A percentile compares a stretch with the other conserved stretches of the same genome.
Evolutionary conservation across 371 early-diverging fungal species (phyloP).

Genomic region (Lichtheimia ramosa): DNA sequence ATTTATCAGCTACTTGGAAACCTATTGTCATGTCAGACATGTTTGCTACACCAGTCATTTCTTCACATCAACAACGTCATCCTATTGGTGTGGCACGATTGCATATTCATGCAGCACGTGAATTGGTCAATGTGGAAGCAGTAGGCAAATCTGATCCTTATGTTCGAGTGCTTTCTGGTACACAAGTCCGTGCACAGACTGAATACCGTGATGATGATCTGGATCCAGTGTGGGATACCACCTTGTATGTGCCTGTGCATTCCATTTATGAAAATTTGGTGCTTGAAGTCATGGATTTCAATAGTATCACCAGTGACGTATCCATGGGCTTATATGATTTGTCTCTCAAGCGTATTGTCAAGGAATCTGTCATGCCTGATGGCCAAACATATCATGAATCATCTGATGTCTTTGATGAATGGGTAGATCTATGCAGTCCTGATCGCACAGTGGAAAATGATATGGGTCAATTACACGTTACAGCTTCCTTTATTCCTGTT

Average conservation of each 20-base stretch:
- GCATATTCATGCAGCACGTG: conserved; percentile 68
- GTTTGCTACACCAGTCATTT: conserved; percentile 34
- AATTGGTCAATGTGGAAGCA: conserved; percentile 73
- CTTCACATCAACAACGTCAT: conserved; percentile 45
- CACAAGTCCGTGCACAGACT: conserved; percentile 62
- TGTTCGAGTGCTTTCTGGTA: conserved; percentile 66
- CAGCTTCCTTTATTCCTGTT: conserved; percentile 68
- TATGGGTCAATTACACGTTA: conserved; percentile 67
- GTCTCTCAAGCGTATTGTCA: conserved; percentile 36
- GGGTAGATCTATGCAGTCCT: conserved; percentile 56
- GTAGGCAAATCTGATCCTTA: conserved; percentile 90
- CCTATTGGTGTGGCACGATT: conserved; percentile 87
- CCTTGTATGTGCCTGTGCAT: conserved; percentile 65
- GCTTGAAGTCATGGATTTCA: conserved; percentile 81
- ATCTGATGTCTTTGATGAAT: conserved; percentile 19
- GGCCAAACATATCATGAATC: conserved; percentile 26
- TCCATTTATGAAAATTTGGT: conserved; percentile 68
- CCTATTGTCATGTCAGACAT: conserved; percentile 30
- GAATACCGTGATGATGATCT: conserved; percentile 68
- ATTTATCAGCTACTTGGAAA: conserved; percentile 56
- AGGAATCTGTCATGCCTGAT: neutral
- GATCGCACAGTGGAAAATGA: conserved; percentile 43
- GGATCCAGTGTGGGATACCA: conserved; percentile 88
- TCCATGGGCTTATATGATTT: conserved; percentile 63
- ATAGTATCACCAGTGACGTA: conserved; percentile 69